These are phyloP conservation scores for Flaveria sonorensis DNA, from an alignment of 129 eudicot genomes.

Conservation along the genomic window DNA sequence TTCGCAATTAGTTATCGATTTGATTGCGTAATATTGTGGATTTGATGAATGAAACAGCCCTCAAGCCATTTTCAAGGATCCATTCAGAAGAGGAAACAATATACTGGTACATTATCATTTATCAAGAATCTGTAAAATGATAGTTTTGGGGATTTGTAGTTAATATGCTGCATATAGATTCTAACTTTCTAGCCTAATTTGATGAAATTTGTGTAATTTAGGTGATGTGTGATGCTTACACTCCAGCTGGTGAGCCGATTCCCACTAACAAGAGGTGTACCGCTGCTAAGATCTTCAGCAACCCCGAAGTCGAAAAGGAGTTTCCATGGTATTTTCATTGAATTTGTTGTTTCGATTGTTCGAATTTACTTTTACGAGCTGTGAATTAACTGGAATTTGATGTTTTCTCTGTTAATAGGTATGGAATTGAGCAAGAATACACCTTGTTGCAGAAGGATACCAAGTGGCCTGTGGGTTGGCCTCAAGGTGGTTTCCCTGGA, in stretches of 20 bases:
- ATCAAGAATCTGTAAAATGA: not conserved
- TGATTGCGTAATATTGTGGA: not conserved
- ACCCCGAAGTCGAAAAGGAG: conserved; percentile 17
- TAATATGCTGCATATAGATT: not conserved
- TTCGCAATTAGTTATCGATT: no score
- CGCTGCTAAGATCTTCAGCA: conserved; percentile 18
- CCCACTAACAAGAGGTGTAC: conserved; percentile 76
- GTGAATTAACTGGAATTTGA: not conserved
- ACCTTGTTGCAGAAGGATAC: conserved; percentile 64
- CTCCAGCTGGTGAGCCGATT: conserved; percentile 90
- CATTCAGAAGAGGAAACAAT: conserved; percentile 5
- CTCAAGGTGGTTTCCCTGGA: conserved; percentile 79
- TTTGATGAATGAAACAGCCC: conserved; percentile 34
- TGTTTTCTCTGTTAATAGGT: conserved; percentile 43
- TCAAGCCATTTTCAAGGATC: conserved; percentile 23
- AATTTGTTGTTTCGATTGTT: not conserved
- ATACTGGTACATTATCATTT: not conserved
- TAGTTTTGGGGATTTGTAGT: not conserved
- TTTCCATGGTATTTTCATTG: conserved; percentile 31
- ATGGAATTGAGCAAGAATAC: conserved; percentile 89
- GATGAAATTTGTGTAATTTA: not conserved
- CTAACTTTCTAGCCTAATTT: not conserved
- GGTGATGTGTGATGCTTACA: conserved; percentile 96
- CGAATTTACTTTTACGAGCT: not conserved
- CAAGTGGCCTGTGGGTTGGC: conserved; percentile 87